phyloP scores from a whole-genome alignment of 441 rosid genomes.

The Geranium incanum region DNA sequence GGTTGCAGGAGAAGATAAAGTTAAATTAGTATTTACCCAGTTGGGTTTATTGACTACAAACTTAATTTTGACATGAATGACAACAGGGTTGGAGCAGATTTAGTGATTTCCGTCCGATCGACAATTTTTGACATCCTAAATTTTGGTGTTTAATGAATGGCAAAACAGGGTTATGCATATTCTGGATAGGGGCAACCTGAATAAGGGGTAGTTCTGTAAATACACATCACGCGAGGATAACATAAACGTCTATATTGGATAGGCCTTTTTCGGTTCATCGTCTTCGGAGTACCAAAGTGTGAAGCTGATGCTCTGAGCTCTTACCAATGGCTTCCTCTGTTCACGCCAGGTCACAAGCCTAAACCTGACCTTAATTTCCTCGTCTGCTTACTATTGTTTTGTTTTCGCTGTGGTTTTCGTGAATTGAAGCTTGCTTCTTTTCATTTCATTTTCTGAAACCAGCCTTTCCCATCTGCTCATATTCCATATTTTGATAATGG shows the following conservation, averaged over 20 bases:
- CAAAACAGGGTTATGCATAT: neutral
- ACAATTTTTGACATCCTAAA: no score
- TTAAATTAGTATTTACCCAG: no score
- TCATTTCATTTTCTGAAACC: neutral
- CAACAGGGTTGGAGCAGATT: no score
- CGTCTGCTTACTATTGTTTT: neutral
- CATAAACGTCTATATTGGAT: neutral
- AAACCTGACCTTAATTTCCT: neutral
- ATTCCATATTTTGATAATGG: neutral
- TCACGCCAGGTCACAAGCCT: conserved; percentile 45
- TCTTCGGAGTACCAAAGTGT: conserved; percentile 3
- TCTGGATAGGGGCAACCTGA: neutral
- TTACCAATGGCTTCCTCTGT: conserved; percentile 55
- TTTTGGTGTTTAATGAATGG: no score
- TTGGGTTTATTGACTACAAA: no score
- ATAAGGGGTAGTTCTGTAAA: neutral
- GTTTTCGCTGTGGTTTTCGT: neutral
- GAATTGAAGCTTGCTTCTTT: neutral
- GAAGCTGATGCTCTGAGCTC: conserved; percentile 29
- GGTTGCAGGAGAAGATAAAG: no score
- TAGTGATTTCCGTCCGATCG: no score
- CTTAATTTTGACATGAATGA: no score
- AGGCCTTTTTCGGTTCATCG: neutral
- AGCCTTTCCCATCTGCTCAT: neutral
- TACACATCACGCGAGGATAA: neutral